Conservation (phyloP, 148 eudicot species). For the Rhododendron ferrugineum region DNA sequence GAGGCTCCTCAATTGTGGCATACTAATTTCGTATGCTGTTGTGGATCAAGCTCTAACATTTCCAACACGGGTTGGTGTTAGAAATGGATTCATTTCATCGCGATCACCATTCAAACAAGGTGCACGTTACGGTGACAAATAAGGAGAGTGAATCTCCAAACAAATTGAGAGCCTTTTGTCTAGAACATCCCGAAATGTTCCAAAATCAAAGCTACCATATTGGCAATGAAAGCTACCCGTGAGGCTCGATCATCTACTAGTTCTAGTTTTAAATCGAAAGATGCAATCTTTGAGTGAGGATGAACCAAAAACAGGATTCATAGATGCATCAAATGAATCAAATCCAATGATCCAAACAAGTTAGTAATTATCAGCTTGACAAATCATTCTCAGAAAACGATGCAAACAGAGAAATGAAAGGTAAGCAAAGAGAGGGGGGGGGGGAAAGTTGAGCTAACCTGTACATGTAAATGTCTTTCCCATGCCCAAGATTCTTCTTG, state of each 20-base stretch:
- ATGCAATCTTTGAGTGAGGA: not conserved
- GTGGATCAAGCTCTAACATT: not conserved
- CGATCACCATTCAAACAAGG: not conserved
- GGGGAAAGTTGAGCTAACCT: conserved; percentile 27
- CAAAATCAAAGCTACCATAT: not conserved
- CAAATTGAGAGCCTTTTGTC: not conserved
- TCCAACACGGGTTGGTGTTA: no score
- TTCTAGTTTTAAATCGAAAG: not conserved
- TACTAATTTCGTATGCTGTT: not conserved
- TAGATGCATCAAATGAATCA: not conserved
- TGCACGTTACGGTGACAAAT: not conserved
- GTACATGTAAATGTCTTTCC: conserved; percentile 62
- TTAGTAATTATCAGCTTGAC: not conserved
- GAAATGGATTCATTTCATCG: not conserved
- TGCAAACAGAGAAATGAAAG: not conserved
- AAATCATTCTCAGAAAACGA: not conserved
- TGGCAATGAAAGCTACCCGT: not conserved
- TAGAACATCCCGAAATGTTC: not conserved
- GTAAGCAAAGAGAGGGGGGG: not conserved
- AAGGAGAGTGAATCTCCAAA: not conserved
- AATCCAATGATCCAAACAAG: not conserved
- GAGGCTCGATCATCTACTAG: not conserved
- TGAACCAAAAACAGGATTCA: not conserved
- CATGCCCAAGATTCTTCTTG: conserved; percentile 53
- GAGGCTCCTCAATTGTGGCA: not conserved